Conservation (phyloP, 306 rosid species). For the Trifolium dubium region DNA sequence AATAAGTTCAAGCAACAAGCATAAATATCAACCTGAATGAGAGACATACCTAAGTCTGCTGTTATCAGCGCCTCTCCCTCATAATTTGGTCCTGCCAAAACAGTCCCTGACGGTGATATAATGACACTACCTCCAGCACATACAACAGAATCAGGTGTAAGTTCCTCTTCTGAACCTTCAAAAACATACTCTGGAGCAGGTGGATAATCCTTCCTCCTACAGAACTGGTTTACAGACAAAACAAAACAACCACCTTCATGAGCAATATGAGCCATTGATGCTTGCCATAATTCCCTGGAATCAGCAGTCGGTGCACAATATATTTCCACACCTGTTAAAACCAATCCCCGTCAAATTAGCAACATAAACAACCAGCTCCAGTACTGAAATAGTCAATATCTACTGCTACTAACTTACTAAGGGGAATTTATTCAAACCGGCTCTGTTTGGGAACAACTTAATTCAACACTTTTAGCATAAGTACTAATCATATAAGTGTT, state of each 20-base stretch:
- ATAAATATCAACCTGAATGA: constrained; percentile 26
- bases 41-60: constrained; percentile 84
- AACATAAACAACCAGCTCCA: neutral
- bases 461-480: neutral
- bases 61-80: constrained; percentile 90
- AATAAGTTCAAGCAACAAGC: constrained; percentile 9
- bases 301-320: constrained; percentile 98
- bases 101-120: constrained; percentile 81
- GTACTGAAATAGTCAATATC: neutral
- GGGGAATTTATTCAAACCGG: neutral
- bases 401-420: neutral
- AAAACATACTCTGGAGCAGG: constrained; percentile 84
- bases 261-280: constrained; percentile 92
- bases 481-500: neutral
- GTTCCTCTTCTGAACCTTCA: constrained; percentile 69
- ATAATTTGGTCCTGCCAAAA: constrained; percentile 91
- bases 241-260: constrained; percentile 96
- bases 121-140: constrained; percentile 95
- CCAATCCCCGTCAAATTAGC: constrained; percentile 27
- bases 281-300: constrained; percentile 79
- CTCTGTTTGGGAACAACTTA: neutral
- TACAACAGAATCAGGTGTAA: constrained; percentile 83
- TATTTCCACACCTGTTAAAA: constrained; percentile 78
- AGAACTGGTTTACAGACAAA: constrained; percentile 87
- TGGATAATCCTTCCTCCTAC: constrained; percentile 89